A percentile compares a stretch with the other conserved stretches of the same genome.
Evolutionary conservation across 1,284 basidiomycete genomes (phyloP).

Genomic region (Cutaneotrichosporon sp.): DNA sequence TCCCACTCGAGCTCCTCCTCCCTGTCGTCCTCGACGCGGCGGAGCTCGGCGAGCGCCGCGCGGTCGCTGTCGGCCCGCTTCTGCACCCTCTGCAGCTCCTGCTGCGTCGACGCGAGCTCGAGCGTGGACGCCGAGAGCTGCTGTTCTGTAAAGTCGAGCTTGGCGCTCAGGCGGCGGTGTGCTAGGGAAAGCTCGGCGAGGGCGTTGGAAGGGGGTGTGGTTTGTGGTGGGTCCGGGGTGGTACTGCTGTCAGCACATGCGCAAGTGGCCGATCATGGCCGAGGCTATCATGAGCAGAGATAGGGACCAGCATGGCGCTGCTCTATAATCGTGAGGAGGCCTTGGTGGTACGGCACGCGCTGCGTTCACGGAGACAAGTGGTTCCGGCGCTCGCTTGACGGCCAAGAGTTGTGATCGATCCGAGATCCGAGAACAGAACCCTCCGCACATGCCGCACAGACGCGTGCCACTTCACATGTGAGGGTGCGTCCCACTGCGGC

Average conservation of each 20-base stretch:
- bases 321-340: no score
- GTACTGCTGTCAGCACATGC: slow-evolving; percentile 19
- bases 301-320: no score
- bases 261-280: not conserved
- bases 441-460: no score
- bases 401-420: no score
- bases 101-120: slow-evolving; percentile 55
- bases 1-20: slow-evolving; percentile 59
- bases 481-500: no score
- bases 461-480: no score
- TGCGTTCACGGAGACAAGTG: no score
- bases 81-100: slow-evolving; percentile 62
- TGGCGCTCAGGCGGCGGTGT: slow-evolving; percentile 50
- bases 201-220: slow-evolving; percentile 38
- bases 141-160: slow-evolving; percentile 49
- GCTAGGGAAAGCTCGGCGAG: slow-evolving; percentile 53
- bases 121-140: slow-evolving; percentile 38
- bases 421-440: no score
- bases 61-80: slow-evolving; percentile 59
- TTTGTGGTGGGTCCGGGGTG: slow-evolving; percentile 36
- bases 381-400: no score
- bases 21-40: slow-evolving; percentile 61
- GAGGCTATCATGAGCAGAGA: no score
- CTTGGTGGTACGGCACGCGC: no score
- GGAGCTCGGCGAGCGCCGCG: slow-evolving; percentile 37